These are phyloP conservation scores for Crucihimalaya himalaica DNA, from an alignment of 345 rosid species.

Conservation along the genomic window DNA sequence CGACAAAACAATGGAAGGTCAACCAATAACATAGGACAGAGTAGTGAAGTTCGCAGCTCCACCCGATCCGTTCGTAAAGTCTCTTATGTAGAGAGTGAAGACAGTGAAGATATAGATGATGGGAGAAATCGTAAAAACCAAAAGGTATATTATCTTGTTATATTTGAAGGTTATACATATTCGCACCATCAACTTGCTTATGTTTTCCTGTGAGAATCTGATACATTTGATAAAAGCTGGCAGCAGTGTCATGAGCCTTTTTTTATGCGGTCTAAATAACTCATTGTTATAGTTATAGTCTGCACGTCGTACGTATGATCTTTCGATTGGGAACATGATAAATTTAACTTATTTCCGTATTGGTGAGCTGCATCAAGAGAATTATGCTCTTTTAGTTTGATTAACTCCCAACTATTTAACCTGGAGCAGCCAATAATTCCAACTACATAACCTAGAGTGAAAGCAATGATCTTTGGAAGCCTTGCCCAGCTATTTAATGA, in stretches of 20 bases:
- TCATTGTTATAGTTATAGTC: neutral
- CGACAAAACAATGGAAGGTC: constrained; percentile 65
- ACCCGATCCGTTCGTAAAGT: constrained; percentile 91
- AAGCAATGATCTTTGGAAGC: constrained; percentile 6
- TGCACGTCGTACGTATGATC: neutral
- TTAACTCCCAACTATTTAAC: constrained; percentile 16
- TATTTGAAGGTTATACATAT: constrained; percentile 16
- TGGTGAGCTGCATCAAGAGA: constrained; percentile 11
- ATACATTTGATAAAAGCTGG: constrained; percentile 6
- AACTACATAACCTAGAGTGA: constrained; percentile 15
- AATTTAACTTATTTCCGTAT: neutral
- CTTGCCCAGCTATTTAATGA: neutral
- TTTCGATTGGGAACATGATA: neutral
- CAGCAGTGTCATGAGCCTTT: constrained; percentile 3
- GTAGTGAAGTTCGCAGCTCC: constrained; percentile 85
- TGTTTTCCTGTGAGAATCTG: neutral
- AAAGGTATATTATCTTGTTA: constrained; percentile 55
- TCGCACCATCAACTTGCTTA: constrained; percentile 3
- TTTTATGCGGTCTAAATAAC: constrained; percentile 15
- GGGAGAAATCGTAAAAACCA: constrained; percentile 70
- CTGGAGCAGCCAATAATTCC: neutral
- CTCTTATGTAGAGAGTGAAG: constrained; percentile 98
- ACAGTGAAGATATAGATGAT: constrained; percentile 93
- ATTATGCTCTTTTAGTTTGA: constrained; percentile 4
- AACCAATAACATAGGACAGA: constrained; percentile 50